Conservation (phyloP, 1,284 basidiomycete genomes). For the Athelia sp. region DNA sequence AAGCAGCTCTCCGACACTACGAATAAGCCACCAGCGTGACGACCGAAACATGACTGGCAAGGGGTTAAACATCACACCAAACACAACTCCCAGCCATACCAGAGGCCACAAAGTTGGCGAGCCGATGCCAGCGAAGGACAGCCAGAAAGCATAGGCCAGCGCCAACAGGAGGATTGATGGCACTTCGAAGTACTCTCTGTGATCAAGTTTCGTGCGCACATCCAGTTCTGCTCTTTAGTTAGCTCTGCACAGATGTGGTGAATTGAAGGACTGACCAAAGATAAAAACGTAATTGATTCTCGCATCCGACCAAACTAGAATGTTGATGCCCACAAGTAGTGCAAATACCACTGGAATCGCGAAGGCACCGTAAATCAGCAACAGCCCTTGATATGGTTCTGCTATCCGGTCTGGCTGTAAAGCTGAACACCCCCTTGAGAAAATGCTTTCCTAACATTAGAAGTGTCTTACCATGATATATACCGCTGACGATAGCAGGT, state of each 20-base stretch:
- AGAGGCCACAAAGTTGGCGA: constrained; percentile 75
- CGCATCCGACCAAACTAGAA: constrained; percentile 71
- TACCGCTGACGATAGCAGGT: constrained; percentile 69
- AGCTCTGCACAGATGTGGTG: too few species aligned
- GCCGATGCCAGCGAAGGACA: constrained; percentile 72
- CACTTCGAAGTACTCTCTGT: constrained; percentile 80
- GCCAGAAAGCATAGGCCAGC: constrained; percentile 79
- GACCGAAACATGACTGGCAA: constrained; percentile 61
- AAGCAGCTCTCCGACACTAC: constrained; percentile 56
- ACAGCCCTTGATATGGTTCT: constrained; percentile 62
- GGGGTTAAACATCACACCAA: constrained; percentile 71
- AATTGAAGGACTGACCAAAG: too few species aligned
- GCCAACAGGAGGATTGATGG: constrained; percentile 77
- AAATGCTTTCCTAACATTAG: neutral
- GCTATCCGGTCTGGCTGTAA: constrained; percentile 53
- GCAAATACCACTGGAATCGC: constrained; percentile 76
- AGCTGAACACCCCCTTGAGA: constrained; percentile 27
- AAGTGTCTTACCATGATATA: constrained; percentile 57
- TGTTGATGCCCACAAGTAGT: constrained; percentile 76
- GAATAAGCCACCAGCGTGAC: constrained; percentile 79
- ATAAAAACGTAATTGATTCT: constrained; percentile 92
- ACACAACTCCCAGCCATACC: constrained; percentile 72
- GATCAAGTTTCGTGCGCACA: constrained; percentile 70
- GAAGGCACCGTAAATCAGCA: constrained; percentile 80
- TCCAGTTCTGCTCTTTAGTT: constrained; percentile 59